Evolutionary conservation across 352 stramenopile species (phyloP), one percentile per base, ranked within the genome.

Genomic region (Globisporangium emineosum): DNA sequence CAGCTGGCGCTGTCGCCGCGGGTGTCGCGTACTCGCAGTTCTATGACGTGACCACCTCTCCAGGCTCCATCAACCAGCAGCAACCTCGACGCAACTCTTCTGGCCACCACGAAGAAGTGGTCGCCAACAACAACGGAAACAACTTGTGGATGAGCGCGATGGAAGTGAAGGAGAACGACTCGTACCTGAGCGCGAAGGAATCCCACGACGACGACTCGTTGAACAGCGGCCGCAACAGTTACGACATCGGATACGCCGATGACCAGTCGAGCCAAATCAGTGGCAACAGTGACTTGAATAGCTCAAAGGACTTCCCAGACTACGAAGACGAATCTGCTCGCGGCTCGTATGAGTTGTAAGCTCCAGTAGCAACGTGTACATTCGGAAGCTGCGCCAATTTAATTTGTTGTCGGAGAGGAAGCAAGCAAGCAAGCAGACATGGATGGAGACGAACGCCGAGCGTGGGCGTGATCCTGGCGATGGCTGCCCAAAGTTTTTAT

Each of bases 61-160:
- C 84, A 0, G 70, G 65, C 2, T 73, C 68, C 23, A 58, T 58
- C 47, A 64, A 75, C 60, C 43, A 65, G 47, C 55, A 67, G n/a
- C 40, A 67, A 32, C 65, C 66, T 37, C 62, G 75, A 29, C 65
- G 60, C 37, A 64, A 70, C 51, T 57, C 68, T 40, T 66, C 52
- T 30, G 25, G 37, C 17, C 32, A 69, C 29, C 62, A 56, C 62
- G 62, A 68, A 23, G 42, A 61, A 51, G 23, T 53, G n/a, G 49
- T 19, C 21, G 64, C 62, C 40, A 87, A 81, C 59, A 71, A 69
- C 67, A 82, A 58, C n/a, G 30, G 19, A 45, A 35, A 79, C 21
- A 93, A 91, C 75, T 59, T 91, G 25, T 93, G 84, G 84, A 69
- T 93, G 68, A 93, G 82, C 59, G 84, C 84, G 17, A 93, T 93